These are phyloP conservation scores for Fusarium humuli DNA, from an alignment of 2,329 filamentous ascomycete species.

Conservation along the genomic window DNA sequence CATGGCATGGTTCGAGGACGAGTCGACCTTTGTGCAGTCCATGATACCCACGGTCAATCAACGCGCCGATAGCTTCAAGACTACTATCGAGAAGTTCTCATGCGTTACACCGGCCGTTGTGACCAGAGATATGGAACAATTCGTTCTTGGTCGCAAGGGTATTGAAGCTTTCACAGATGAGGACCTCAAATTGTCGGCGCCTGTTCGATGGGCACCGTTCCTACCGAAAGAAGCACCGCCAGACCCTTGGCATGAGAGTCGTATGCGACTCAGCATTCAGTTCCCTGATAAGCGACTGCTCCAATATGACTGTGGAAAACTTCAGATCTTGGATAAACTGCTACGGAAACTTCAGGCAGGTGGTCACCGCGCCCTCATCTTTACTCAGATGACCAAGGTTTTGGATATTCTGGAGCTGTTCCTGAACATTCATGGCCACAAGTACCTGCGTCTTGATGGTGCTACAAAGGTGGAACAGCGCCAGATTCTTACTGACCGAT, in stretches of 20 bases:
- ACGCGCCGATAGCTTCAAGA: slow-evolving; percentile 78
- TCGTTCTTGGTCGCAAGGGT: slow-evolving; percentile 72
- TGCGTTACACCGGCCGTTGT: slow-evolving; percentile 92
- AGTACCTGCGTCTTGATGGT: slow-evolving; percentile 96
- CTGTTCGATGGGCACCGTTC: slow-evolving; percentile 66
- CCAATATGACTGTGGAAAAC: slow-evolving; percentile 97
- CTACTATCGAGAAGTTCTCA: slow-evolving; percentile 85
- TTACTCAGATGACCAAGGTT: slow-evolving; percentile 99
- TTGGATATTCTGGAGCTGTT: slow-evolving; percentile 98
- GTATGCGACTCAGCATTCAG: slow-evolving; percentile 92
- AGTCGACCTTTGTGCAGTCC: slow-evolving; percentile 70
- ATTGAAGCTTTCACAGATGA: slow-evolving; percentile 67
- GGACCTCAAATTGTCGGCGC: slow-evolving; percentile 68
- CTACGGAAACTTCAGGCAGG: slow-evolving; percentile 88
- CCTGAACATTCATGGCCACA: slow-evolving; percentile 96
- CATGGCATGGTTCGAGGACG: slow-evolving; percentile 80
- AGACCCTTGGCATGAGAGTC: slow-evolving; percentile 93
- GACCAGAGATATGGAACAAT: slow-evolving; percentile 77
- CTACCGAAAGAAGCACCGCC: slow-evolving; percentile 66
- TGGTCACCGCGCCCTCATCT: slow-evolving; percentile 94
- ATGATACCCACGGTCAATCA: slow-evolving; percentile 81
- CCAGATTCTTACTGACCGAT: slow-evolving; percentile 93
- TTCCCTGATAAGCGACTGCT: slow-evolving; percentile 97
- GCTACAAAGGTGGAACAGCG: slow-evolving; percentile 95
- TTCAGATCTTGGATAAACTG: slow-evolving; percentile 88